A percentile compares a stretch with the other conserved stretches of the same genome.
Conservation (phyloP, 1,284 basidiomycete species). For the Leccinum holopus region DNA sequence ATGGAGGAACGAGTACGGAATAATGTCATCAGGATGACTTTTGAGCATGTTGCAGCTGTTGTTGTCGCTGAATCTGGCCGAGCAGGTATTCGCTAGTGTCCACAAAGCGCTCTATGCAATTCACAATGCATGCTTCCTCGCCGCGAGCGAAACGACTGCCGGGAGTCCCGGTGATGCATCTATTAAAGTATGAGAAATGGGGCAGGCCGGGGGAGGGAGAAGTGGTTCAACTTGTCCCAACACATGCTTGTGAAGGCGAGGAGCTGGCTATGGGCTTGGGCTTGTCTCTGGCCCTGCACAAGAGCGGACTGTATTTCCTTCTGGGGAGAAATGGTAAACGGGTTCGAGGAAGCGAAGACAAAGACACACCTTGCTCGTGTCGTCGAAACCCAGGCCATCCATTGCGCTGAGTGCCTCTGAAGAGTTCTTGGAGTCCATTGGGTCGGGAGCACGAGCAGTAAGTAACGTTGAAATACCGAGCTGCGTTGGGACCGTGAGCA, state of each 20-base stretch:
- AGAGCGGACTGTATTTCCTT: slow-evolving; percentile 85
- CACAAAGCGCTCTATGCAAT: slow-evolving; percentile 93
- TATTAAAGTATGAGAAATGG: slow-evolving; percentile 36
- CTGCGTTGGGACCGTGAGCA: slow-evolving; percentile 26
- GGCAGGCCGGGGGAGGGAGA: slow-evolving; percentile 3
- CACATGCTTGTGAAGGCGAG: slow-evolving; percentile 75
- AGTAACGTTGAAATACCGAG: background rate
- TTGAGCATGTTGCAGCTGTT: slow-evolving; percentile 38
- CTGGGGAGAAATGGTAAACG: slow-evolving; percentile 39
- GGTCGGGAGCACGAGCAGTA: background rate
- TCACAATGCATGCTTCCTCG: slow-evolving; percentile 84
- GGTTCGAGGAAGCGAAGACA: slow-evolving; percentile 4
- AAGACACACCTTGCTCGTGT: slow-evolving; percentile 64
- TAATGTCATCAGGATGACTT: slow-evolving; percentile 18
- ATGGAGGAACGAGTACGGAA: background rate
- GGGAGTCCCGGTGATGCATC: slow-evolving; percentile 84
- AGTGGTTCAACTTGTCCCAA: slow-evolving; percentile 80
- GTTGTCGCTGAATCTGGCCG: slow-evolving; percentile 70
- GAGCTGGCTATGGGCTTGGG: slow-evolving; percentile 74
- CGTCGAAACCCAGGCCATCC: slow-evolving; percentile 74
- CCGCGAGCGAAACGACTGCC: slow-evolving; percentile 82
- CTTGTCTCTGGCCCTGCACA: slow-evolving; percentile 74
- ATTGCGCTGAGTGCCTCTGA: slow-evolving; percentile 38
- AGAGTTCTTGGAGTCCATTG: slow-evolving; percentile 29
- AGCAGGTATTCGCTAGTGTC: slow-evolving; percentile 91